Percentiles rank a stretch among this genome's conserved stretches.
Evolutionary conservation across 345 rosid species (phyloP).

Genomic region (Pseudoturritis turrita): DNA sequence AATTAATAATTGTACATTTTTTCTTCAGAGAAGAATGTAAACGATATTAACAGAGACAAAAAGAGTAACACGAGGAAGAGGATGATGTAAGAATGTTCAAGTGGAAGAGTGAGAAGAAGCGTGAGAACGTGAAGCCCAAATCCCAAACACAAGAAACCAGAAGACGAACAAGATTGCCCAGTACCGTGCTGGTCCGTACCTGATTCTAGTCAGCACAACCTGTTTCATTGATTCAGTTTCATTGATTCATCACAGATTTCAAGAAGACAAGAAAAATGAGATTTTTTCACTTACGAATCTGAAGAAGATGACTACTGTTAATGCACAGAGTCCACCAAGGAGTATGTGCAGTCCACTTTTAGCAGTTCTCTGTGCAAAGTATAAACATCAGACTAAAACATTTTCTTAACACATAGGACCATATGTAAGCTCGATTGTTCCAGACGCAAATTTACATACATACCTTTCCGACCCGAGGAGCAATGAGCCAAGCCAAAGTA

Average conservation of each 20-base stretch:
- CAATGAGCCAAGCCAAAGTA: constrained; percentile 91
- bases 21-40: background rate
- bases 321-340: constrained; percentile 88
- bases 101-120: constrained; percentile 23
- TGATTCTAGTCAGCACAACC: constrained; percentile 88
- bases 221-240: constrained; percentile 30
- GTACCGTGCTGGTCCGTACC: constrained; percentile 93
- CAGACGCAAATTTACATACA: constrained; percentile 29
- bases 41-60: constrained; percentile 12
- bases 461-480: constrained; percentile 97
- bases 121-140: constrained; percentile 75
- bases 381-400: background rate
- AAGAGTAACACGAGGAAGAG: background rate
- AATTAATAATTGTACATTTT: constrained; percentile 15
- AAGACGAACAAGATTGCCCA: constrained; percentile 93
- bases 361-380: constrained; percentile 70
- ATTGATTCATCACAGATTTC: background rate
- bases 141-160: constrained; percentile 97
- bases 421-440: too few species aligned
- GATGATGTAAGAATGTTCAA: constrained; percentile 1
- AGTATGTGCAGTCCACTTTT: constrained; percentile 92
- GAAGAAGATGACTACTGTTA: constrained; percentile 86
- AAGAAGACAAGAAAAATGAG: background rate
- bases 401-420: too few species aligned
- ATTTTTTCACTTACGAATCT: constrained; percentile 70